Evolutionary conservation across 768 basidiomycete genomes (phyloP).

Genomic region (Lenzites betulinus): DNA sequence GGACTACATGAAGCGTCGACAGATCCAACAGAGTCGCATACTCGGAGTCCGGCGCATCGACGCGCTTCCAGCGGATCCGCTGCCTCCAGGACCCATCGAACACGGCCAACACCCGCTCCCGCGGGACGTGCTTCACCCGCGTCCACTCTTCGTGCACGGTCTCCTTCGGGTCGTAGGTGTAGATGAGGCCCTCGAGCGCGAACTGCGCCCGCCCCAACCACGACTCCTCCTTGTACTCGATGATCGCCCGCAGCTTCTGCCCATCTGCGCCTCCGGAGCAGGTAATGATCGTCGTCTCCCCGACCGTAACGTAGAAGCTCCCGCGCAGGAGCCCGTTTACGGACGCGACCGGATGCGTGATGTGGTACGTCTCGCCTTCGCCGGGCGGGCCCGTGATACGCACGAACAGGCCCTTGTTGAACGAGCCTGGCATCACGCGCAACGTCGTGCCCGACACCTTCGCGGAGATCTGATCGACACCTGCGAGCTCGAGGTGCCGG

Average conservation of each 20-base stretch:
- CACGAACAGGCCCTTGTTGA: constrained; percentile 89
- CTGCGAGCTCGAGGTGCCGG: constrained; percentile 68
- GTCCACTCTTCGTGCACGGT: constrained; percentile 71
- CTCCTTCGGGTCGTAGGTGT: constrained; percentile 70
- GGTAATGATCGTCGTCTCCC: constrained; percentile 78
- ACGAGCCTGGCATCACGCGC: constrained; percentile 78
- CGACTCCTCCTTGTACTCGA: constrained; percentile 98
- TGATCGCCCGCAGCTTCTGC: constrained; percentile 71
- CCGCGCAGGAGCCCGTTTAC: constrained; percentile 94
- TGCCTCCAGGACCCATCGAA: constrained; percentile 91
- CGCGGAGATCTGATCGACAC: constrained; percentile 92
- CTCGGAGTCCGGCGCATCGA: constrained; percentile 45
- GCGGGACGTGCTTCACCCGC: constrained; percentile 88
- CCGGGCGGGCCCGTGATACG: constrained; percentile 72
- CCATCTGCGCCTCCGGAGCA: constrained; percentile 65
- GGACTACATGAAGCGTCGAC: constrained; percentile 64
- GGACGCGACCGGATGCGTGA: constrained; percentile 86
- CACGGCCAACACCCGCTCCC: constrained; percentile 70
- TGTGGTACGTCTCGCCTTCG: constrained; percentile 79
- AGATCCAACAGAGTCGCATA: constrained; percentile 77
- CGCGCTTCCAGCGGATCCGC: constrained; percentile 71
- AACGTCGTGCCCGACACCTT: constrained; percentile 88
- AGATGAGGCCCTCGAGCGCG: constrained; percentile 86
- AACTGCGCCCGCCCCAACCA: constrained; percentile 92
- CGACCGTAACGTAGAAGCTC: constrained; percentile 87